Evolutionary conservation across 495 filamentous ascomycete species (phyloP), one percentile per base, ranked within the genome.

Genomic region (Usnea hakonensis): DNA sequence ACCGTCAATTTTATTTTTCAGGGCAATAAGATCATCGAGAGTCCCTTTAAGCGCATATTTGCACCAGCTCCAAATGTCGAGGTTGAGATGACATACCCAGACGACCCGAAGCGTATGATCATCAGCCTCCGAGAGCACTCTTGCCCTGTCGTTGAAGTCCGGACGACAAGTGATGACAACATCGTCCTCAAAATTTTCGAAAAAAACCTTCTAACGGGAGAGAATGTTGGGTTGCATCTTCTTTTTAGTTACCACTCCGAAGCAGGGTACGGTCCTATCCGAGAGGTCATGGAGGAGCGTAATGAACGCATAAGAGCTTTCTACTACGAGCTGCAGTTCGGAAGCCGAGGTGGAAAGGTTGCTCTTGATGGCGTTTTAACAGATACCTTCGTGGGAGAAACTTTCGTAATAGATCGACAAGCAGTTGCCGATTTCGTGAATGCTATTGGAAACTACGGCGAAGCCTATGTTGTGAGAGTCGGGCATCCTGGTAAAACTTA

Each of bases 11-110:
- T 95, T 48, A 87, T 94, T 58, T 88, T 96, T 23, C 93, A 97
- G 75, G 93, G 90, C 16, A 85, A 96, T 68, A 91, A 92, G 68
- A 96, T 93, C 76, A 90, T 96, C 76, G 91, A 89, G 40, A 97
- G 97, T 74, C 93, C 93, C 2, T 88, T 96, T 81, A 89, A 85
- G 71, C 85, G 90, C 23, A 87, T 96, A 55, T 91, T 96, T 64
- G 84, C 88, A 13, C 93, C 93, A 3, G 85, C 83, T 19, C 79
- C 81, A 6, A 92, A 92, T 28, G 83, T 97, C 74, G 84, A 89
- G 48, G 90, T 97, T 46, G 91, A 97, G 74, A 86, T 97, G 60
- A 60, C 73, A 16, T 71, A 90, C 70, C 90, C 90, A 16, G 81
- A 88, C 54, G 84, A 96, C 37, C 85, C 90, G 16, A 71, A 81